Evolutionary conservation across 768 basidiomycete genomes (phyloP), one percentile per base, ranked within the genome.

Genomic region (Tricholoma terreum): DNA sequence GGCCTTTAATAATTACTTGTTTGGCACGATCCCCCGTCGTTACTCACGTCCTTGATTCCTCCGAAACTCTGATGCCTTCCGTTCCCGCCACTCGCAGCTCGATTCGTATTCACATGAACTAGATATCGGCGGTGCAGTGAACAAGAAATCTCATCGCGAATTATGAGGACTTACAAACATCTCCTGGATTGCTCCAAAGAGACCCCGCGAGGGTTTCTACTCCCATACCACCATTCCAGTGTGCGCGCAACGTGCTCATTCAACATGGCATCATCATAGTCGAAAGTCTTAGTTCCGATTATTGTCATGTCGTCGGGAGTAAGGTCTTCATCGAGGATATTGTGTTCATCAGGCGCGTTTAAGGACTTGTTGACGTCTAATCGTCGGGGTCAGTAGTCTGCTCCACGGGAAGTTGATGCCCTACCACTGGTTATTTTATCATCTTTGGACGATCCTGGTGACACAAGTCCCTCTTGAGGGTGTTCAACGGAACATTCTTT

Each of bases 41-140:
- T 35, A 14, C 2, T 7, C 3, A 14, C 48, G 31, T 27, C 61
- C 64, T 35, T 27, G 24, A 27, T 3, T 27, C 24, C 24, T 27
- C 24, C 55, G 61, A 11, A 69, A 46, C 60, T 84, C 83, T 21
- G 59, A 51, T 15, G 77, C 82, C 63, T 84, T 84, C 56, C 69
- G 61, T 21, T 84, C 84, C 59, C 90, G 77, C 92, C 92, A 94
- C 73, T 94, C 92, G 64, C 92, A 94, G 11, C 82, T 85, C 2
- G 78, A 72, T 31, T 73, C 71, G 65, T 92, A 94, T 71, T 92
- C 90, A 65, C 91, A 94, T 12, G 79, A 76, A 46, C 87, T 88
- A 52, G 4, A 24, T 27, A 17, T 27, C 5, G 40, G 27, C 19
- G 27, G 24, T 19, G 30, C 30, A 5, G 52, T 46, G 8, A 36